These are phyloP conservation scores for Naganishia sp. DNA, from an alignment of 1,284 basidiomycete species.

Conservation along the genomic window DNA sequence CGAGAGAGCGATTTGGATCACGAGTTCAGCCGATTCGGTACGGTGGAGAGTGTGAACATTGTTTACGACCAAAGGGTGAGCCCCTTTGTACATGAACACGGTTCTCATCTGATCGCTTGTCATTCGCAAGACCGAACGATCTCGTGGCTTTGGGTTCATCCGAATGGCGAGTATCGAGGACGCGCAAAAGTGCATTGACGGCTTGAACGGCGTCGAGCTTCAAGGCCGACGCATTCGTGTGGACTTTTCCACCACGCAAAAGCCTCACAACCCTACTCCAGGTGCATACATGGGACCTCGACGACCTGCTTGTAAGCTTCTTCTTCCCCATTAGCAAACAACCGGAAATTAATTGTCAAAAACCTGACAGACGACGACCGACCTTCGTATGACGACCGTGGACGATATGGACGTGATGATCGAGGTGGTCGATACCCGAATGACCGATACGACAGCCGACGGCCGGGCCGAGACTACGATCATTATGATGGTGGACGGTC, in stretches of 20 bases:
- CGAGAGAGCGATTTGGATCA: slow-evolving; percentile 90
- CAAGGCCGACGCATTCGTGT: slow-evolving; percentile 95
- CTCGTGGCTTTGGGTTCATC: slow-evolving; percentile 96
- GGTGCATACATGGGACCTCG: slow-evolving; percentile 96
- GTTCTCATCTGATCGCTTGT: not conserved
- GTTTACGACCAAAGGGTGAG: slow-evolving; percentile 97
- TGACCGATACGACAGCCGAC: slow-evolving; percentile 53
- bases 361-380: slow-evolving; percentile 47
- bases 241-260: slow-evolving; percentile 91
- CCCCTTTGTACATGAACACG: slow-evolving; percentile 13
- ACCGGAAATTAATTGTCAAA: not conserved
- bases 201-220: slow-evolving; percentile 88
- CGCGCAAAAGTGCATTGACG: slow-evolving; percentile 80
- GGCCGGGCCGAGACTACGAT: slow-evolving; percentile 55
- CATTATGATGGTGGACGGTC: slow-evolving; percentile 42
- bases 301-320: slow-evolving; percentile 56
- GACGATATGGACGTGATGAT: slow-evolving; percentile 43
- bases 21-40: slow-evolving; percentile 84
- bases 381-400: slow-evolving; percentile 59
- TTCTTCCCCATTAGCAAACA: slow-evolving; percentile 34
- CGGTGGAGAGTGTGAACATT: slow-evolving; percentile 92
- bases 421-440: slow-evolving; percentile 36
- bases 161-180: slow-evolving; percentile 86
- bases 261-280: slow-evolving; percentile 92
- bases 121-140: slow-evolving; percentile 76